A percentile compares a stretch with the other conserved stretches of the same genome.
Evolutionary conservation across 192 early-diverging fungal genomes (phyloP).

Genomic region (Coemansia asiatica): DNA sequence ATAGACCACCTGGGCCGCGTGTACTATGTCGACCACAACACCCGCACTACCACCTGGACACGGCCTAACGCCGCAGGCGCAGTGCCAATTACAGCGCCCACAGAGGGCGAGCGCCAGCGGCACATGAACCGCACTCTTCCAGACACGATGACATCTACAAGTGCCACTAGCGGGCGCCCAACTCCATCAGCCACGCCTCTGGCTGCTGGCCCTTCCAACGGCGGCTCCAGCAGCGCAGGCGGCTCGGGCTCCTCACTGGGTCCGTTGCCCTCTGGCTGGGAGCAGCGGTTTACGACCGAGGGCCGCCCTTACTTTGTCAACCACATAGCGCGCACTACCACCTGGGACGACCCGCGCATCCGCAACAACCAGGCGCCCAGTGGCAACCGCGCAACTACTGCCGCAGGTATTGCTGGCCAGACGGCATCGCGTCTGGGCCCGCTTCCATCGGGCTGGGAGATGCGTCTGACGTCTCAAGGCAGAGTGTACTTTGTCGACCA

Average conservation of each 20-base stretch:
- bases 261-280: slow-evolving; percentile 82
- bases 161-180: not conserved
- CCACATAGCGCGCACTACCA: slow-evolving; percentile 85
- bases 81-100: slow-evolving; percentile 44
- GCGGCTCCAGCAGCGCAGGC: not conserved
- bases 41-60: slow-evolving; percentile 94
- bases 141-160: slow-evolving; percentile 51
- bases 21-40: slow-evolving; percentile 99
- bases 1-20: slow-evolving; percentile 89
- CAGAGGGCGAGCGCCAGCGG: slow-evolving; percentile 73
- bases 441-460: slow-evolving; percentile 97
- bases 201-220: slow-evolving; percentile 13
- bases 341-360: slow-evolving; percentile 86
- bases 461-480: slow-evolving; percentile 93
- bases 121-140: slow-evolving; percentile 84
- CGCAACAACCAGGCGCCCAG: slow-evolving; percentile 37
- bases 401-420: slow-evolving; percentile 47
- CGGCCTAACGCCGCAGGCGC: slow-evolving; percentile 33
- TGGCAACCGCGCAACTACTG: slow-evolving; percentile 42
- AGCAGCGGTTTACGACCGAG: slow-evolving; percentile 75
- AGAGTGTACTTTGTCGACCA: slow-evolving; percentile 98
- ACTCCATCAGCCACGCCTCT: slow-evolving; percentile 10
- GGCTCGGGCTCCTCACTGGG: slow-evolving; percentile 56
- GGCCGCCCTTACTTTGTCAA: slow-evolving; percentile 89
- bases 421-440: slow-evolving; percentile 71